phyloP scores from a whole-genome alignment of 768 basidiomycete genomes.

The Lentinus brumalis region DNA sequence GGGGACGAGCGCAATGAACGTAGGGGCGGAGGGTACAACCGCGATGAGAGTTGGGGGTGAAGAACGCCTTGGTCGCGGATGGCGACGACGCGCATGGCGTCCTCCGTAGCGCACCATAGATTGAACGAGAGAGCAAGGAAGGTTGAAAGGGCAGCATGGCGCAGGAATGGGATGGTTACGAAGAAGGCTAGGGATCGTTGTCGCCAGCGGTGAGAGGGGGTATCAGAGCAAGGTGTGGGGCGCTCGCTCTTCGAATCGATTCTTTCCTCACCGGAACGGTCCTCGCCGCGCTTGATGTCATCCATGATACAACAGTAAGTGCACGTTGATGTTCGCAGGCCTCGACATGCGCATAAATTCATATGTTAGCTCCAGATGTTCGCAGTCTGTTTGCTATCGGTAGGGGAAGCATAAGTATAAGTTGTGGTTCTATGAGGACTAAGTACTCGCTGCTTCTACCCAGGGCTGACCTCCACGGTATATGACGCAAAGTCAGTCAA shows the following conservation, averaged over 20 bases:
- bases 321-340: background rate
- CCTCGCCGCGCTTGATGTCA: background rate
- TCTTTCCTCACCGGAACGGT: background rate
- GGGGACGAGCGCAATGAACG: background rate
- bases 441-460: no score
- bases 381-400: no score
- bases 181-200: background rate
- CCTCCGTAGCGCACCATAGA: background rate
- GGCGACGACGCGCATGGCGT: background rate
- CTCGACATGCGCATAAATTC: background rate
- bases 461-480: no score
- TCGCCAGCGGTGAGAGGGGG: background rate
- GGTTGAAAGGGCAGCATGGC: conserved; percentile 6
- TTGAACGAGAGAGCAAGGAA: conserved; percentile 10
- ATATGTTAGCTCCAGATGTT: no score
- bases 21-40: background rate
- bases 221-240: background rate
- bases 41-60: background rate
- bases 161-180: background rate
- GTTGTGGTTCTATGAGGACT: no score
- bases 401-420: no score
- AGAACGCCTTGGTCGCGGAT: background rate
- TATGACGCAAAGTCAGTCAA: no score
- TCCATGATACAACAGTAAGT: background rate
- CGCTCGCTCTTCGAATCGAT: no score